Evolutionary conservation across 2,329 filamentous ascomycete genomes (phyloP), one percentile per base, ranked within the genome.

Genomic region (Aspergillus brunneoviolaceus): DNA sequence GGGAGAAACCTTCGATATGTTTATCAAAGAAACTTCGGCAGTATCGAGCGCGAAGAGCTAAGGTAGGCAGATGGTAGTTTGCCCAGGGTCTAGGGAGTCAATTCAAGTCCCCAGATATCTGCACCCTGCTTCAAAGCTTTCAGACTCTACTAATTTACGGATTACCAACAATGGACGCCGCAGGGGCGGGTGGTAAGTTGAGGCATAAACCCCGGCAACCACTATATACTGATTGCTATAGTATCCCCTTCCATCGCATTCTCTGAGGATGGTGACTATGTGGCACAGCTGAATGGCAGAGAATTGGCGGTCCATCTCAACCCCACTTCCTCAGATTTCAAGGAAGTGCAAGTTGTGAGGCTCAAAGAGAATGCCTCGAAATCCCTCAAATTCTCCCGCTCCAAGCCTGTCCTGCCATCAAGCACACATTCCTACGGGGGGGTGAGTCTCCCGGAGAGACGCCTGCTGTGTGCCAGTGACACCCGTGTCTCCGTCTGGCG

Each of bases 401-500:
- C 62, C 52, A 51, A 39, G 29, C 52, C 42, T 11, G 25, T 45
- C 25, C 10, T 33, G 27, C 52, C 35, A 11, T 19, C 29, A 29
- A 52, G 39, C 23, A 42, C 33, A 7, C 55, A 51, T 33, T 21
- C 31, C 5, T 35, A 51, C 31, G 23, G 53, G 39, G 57, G 60
- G 3, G 52, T 62, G 29, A 48, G 50, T 9, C 33, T 53, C 57
- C 70, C 70, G 63, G 68, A 63, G 35, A 68, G 69, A 50, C 73
- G 74, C 16, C 29, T 79, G 16, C 67, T 79, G 2, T 73, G 66
- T 49, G 71, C 71, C 25, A 77, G 69, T 49, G 70, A 73, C 35
- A 65, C 64, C 47, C 73, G 72, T 48, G 69, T 78, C 55, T 68
- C 72, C 7, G 63, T 77, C 25, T 77, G 74, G 73, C 69, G 77